Base-by-base conservation (phyloP, 2,329 filamentous ascomycete species). In the Pleoardoris graminearum region DNA sequence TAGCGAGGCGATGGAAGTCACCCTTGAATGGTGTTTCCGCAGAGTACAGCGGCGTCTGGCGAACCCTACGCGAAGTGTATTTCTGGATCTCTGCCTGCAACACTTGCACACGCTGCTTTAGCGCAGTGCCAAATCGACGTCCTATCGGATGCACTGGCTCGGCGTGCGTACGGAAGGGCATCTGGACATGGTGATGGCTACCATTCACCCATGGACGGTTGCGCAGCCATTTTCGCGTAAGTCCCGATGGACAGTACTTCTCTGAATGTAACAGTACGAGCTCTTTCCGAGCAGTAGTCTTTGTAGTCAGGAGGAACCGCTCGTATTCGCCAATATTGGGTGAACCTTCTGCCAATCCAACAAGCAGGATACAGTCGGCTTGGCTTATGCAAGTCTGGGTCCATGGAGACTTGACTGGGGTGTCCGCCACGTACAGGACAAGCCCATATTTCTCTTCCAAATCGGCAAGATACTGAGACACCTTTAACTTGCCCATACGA, bases 121-220 rank as follows among this genome's bases (percentile, higher is more conserved):
- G 77, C 0, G 88, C 91, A 4, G 88, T 89, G 0, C 93, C 91
- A 14, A 96, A 87, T 46, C 88, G 87, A 62, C 91, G 90, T 1
- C 85, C 82, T 12, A 86, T 86, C 17, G 87, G 83, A 64, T 91
- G 87, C 0, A 89, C 84, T 2, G 91, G 89, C 59, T 96, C 87
- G 1, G 87, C 78, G 39, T 89, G 87, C 3, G 87, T 82, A 33
- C 88, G 85, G 71, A 94, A 93, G 0, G 89, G 82, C 94, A 99
- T 97, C 66, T 99, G 94, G 11, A 99, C 89, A 63, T 99, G 94
- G 68, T 96, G 94, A 70, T 99, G 95, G 4, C 93, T 93, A 14
- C 94, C 94, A 61, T 97, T 99, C 73, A 99, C 94, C 94, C 94
- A 99, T 56, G 96, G 86, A 1, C 94, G 87, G 66, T 96, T 97